Conservation (phyloP, 805 yeast species). For the Maudiozyma turicensis region DNA sequence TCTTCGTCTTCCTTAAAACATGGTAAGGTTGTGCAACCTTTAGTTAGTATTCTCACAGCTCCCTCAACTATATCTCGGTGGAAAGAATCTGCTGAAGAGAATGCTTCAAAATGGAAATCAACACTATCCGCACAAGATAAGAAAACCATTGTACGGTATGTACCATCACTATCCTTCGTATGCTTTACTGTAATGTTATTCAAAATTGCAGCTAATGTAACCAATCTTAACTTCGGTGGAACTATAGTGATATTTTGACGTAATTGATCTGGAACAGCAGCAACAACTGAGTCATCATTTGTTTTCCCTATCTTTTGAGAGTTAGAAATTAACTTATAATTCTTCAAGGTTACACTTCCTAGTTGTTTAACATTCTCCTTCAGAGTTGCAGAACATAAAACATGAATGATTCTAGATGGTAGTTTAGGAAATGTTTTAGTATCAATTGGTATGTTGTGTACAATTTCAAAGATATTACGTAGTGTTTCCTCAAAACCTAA, state of each 20-base stretch:
- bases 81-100: constrained; percentile 46
- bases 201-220: constrained; percentile 61
- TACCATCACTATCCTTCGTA: constrained; percentile 12
- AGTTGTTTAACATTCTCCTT: constrained; percentile 69
- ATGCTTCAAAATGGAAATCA: constrained; percentile 75
- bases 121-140: constrained; percentile 95
- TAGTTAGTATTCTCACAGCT: constrained; percentile 25
- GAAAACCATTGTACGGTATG: constrained; percentile 66
- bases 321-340: constrained; percentile 59
- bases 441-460: constrained; percentile 38
- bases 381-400: constrained; percentile 91
- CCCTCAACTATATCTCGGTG: constrained; percentile 29
- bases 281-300: constrained; percentile 36
- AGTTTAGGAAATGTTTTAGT: constrained; percentile 40
- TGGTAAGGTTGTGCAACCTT: constrained; percentile 24
- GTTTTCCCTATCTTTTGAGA: constrained; percentile 17
- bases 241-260: constrained; percentile 71
- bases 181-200: constrained; percentile 35
- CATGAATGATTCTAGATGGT: constrained; percentile 63
- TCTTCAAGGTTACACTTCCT: constrained; percentile 64
- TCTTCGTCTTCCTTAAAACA: constrained; percentile 27
- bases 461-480: constrained; percentile 55
- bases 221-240: constrained; percentile 87
- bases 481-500: constrained; percentile 94
- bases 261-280: constrained; percentile 82